Conservation (phyloP, 208 protist species). For the Angomonas ambiguus region DNA sequence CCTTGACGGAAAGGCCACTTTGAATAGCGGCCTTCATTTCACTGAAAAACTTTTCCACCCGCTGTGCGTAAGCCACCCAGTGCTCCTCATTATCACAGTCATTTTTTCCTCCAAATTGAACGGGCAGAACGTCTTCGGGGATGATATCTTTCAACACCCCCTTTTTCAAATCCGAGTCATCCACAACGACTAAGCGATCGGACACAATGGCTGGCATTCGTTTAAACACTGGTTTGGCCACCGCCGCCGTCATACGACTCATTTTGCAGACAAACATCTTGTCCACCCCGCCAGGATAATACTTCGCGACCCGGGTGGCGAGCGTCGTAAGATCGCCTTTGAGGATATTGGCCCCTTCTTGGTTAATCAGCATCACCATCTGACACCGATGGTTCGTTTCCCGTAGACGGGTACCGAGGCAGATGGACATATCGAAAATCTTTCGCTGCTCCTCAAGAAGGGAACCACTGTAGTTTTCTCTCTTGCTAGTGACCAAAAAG, state of each 20-base stretch:
- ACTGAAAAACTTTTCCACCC: slow-evolving; percentile 44
- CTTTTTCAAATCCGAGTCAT: slow-evolving; percentile 29
- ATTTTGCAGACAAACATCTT: slow-evolving; percentile 78
- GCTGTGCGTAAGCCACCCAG: slow-evolving; percentile 30
- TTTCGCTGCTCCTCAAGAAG: slow-evolving; percentile 33
- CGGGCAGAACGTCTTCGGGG: slow-evolving; percentile 47
- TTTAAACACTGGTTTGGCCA: slow-evolving; percentile 62
- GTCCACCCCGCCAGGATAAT: slow-evolving; percentile 50
- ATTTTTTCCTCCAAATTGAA: slow-evolving; percentile 48
- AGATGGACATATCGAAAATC: slow-evolving; percentile 63
- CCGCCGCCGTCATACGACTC: slow-evolving; percentile 28
- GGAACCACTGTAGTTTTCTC: slow-evolving; percentile 32
- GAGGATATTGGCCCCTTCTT: slow-evolving; percentile 43
- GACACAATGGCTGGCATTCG: slow-evolving; percentile 51
- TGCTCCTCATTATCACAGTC: slow-evolving; percentile 41
- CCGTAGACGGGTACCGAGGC: slow-evolving; percentile 58
- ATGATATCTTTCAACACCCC: slow-evolving; percentile 44
- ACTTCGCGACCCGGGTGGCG: slow-evolving; percentile 61
- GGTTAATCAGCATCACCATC: slow-evolving; percentile 67
- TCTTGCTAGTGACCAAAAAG: slow-evolving; percentile 41
- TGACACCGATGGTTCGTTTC: slow-evolving; percentile 38
- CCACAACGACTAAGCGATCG: slow-evolving; percentile 43
- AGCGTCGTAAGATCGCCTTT: slow-evolving; percentile 64
- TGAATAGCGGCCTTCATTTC: slow-evolving; percentile 40
- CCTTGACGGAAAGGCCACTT: slow-evolving; percentile 49